These are phyloP conservation scores for Nicotiana paniculata DNA, from an alignment of 257 asterid species.

Conservation along the genomic window DNA sequence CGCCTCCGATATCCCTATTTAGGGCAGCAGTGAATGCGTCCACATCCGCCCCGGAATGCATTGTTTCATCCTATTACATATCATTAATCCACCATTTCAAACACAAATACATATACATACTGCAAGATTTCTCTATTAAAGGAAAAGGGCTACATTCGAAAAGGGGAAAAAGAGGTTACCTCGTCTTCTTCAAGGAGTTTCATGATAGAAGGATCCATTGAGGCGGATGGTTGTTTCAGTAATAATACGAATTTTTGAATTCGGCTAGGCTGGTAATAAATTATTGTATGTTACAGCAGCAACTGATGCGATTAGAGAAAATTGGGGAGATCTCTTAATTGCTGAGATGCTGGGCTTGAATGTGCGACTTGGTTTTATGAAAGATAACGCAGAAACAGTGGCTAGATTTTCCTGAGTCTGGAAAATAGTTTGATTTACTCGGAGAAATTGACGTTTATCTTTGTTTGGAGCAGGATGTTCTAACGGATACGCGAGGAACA, in stretches of 20 bases:
- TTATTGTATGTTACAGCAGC: not conserved
- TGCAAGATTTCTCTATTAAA: no score
- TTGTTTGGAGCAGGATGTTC: not conserved
- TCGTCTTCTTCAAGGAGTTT: slow-evolving; percentile 91
- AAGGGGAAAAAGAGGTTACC: slow-evolving; percentile 26
- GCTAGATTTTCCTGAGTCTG: not conserved
- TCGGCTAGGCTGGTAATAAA: not conserved
- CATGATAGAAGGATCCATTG: slow-evolving; percentile 78
- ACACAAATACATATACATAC: not conserved
- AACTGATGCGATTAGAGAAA: not conserved
- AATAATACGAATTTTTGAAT: no score
- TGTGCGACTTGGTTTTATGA: not conserved
- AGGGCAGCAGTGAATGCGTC: slow-evolving; percentile 92
- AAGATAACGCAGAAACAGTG: not conserved
- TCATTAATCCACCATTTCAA: not conserved
- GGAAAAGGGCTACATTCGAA: not conserved
- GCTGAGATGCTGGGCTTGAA: not conserved
- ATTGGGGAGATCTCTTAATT: not conserved
- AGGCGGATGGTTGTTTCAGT: not conserved
- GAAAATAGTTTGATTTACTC: not conserved
- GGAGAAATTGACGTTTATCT: not conserved
- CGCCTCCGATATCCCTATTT: slow-evolving; percentile 88
- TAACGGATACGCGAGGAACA: not conserved
- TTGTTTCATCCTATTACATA: slow-evolving; percentile 61
- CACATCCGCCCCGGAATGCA: slow-evolving; percentile 99